These are phyloP conservation scores for Prunus yedoensis DNA, from an alignment of 331 rosid genomes.

Conservation along the genomic window DNA sequence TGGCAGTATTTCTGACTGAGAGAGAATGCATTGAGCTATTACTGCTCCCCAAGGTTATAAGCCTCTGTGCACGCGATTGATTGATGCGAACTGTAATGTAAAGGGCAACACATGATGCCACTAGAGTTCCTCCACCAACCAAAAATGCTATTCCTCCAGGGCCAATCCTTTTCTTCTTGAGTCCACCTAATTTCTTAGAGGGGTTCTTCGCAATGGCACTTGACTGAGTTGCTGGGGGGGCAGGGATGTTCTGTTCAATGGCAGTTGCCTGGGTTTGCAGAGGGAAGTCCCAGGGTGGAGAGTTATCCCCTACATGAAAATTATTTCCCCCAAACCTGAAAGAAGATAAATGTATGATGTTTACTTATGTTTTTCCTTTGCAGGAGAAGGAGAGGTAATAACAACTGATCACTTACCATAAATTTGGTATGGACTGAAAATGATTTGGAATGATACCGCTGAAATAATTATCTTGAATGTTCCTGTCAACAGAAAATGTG, in stretches of 20 bases:
- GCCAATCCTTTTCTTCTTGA: constrained; percentile 53
- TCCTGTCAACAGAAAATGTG: constrained; percentile 41
- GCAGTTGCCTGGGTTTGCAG: constrained; percentile 38
- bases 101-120: constrained; percentile 58
- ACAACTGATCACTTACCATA: constrained; percentile 47
- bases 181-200: constrained; percentile 28
- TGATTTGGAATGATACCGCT: constrained; percentile 81
- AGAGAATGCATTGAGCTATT: constrained; percentile 34
- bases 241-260: constrained; percentile 40
- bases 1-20: constrained; percentile 34
- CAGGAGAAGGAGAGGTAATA: constrained; percentile 8
- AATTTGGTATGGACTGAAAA: constrained; percentile 70
- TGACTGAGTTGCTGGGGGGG: constrained; percentile 62
- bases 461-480: constrained; percentile 69
- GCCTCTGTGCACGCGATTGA: constrained; percentile 26
- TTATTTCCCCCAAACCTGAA: constrained; percentile 75
- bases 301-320: constrained; percentile 41
- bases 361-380: not conserved
- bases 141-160: constrained; percentile 68
- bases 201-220: constrained; percentile 66
- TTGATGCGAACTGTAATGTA: constrained; percentile 41
- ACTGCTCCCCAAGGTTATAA: constrained; percentile 30
- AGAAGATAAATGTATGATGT: constrained; percentile 8
- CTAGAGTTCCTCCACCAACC: constrained; percentile 65
- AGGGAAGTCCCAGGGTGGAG: constrained; percentile 75